phyloP scores from a whole-genome alignment of 345 rosid genomes.

The Lepidium didymum region DNA sequence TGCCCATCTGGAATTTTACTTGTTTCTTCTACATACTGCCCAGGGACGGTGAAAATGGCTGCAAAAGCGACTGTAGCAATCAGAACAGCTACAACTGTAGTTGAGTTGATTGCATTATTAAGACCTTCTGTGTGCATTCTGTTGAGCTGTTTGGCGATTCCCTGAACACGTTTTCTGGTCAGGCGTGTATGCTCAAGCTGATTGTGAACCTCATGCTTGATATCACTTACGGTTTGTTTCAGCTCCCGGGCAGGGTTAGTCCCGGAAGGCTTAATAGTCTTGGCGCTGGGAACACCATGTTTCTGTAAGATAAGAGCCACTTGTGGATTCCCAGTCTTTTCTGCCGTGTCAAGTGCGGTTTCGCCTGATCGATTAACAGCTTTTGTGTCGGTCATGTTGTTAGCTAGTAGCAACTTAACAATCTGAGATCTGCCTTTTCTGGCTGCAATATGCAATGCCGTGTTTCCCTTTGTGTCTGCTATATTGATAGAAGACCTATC shows the following conservation, averaged over 20 bases:
- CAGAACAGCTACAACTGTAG: constrained; percentile 78
- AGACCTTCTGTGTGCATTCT: constrained; percentile 85
- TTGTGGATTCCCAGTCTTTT: constrained; percentile 53
- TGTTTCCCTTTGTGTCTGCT: constrained; percentile 69
- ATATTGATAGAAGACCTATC: constrained; percentile 49
- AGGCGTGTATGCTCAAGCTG: constrained; percentile 83
- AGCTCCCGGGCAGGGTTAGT: constrained; percentile 58
- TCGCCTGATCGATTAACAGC: constrained; percentile 54
- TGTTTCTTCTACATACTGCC: constrained; percentile 56
- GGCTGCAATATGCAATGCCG: constrained; percentile 64
- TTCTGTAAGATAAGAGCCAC: constrained; percentile 46
- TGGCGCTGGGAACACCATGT: constrained; percentile 69
- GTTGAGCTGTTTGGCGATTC: constrained; percentile 70
- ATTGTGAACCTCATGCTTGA: constrained; percentile 79
- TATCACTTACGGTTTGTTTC: constrained; percentile 82
- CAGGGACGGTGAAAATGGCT: constrained; percentile 81
- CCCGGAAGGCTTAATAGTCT: constrained; percentile 34
- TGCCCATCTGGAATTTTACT: constrained; percentile 32
- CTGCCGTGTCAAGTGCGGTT: constrained; percentile 79
- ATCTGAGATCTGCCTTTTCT: constrained; percentile 80
- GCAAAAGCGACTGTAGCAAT: constrained; percentile 87
- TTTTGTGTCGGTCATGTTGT: constrained; percentile 38
- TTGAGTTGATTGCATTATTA: constrained; percentile 84
- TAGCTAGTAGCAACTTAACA: constrained; percentile 47
- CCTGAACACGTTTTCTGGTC: constrained; percentile 67